Percentiles rank a stretch among this genome's conserved stretches.
Evolutionary conservation across 441 rosid genomes (phyloP).

Genomic region (Aquilaria agallochum): DNA sequence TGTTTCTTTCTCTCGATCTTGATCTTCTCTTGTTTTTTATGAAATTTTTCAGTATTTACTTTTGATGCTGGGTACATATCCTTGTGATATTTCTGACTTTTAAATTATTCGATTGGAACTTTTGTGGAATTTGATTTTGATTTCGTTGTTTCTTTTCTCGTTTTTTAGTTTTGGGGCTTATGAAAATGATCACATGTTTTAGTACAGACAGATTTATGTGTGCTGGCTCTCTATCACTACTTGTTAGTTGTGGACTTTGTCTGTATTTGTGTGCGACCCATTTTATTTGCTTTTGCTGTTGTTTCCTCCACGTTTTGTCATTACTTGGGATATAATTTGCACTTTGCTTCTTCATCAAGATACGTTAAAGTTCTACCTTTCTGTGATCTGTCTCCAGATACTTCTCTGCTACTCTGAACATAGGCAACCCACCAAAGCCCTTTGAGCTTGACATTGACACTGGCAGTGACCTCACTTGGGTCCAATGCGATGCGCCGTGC

Average conservation of each 20-base stretch:
- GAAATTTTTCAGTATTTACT: neutral
- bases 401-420: constrained; percentile 36
- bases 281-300: neutral
- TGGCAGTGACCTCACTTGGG: constrained; percentile 77
- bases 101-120: too few species aligned
- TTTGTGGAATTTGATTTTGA: neutral
- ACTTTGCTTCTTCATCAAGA: neutral
- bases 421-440: constrained; percentile 53
- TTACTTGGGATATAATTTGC: too few species aligned
- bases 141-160: neutral
- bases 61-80: neutral
- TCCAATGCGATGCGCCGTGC: constrained; percentile 76
- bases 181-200: too few species aligned
- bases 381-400: constrained; percentile 32
- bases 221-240: neutral
- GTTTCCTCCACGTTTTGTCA: neutral
- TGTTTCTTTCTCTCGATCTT: constrained; percentile 9
- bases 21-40: neutral
- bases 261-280: neutral
- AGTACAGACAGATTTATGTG: neutral
- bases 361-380: neutral
- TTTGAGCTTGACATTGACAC: constrained; percentile 67
- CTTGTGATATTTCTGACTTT: neutral
- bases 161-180: too few species aligned
- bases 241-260: neutral